These are phyloP conservation scores for Metschnikowia arizonensis DNA, from an alignment of 805 yeast genomes.

Conservation along the genomic window DNA sequence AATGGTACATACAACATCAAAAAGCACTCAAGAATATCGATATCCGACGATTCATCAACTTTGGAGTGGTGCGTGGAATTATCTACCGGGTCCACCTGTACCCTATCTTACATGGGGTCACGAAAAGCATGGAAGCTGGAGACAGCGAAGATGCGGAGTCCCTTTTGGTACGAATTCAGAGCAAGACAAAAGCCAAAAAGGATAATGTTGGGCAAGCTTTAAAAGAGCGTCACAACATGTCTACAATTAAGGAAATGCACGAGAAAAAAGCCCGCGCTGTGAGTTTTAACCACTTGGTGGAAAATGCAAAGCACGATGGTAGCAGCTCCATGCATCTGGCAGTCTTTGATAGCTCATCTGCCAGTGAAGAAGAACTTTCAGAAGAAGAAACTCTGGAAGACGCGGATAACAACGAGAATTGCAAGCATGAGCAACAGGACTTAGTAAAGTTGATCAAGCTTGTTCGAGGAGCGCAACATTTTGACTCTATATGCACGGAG, in stretches of 20 bases:
- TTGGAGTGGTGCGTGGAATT: constrained; percentile 79
- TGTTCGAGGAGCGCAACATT: constrained; percentile 48
- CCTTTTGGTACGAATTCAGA: constrained; percentile 12
- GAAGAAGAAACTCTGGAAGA: constrained; percentile 4
- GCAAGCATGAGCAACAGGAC: constrained; percentile 20
- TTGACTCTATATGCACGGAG: constrained; percentile 70
- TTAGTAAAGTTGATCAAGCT: constrained; percentile 39
- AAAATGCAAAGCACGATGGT: constrained; percentile 6
- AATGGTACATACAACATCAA: constrained; percentile 74
- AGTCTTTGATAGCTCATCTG: constrained; percentile 15
- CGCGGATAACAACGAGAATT: constrained; percentile 3
- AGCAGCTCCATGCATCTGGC: constrained; percentile 12
- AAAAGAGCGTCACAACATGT: constrained; percentile 3
- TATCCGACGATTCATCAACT: constrained; percentile 75
- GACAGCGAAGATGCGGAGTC: constrained; percentile 11
- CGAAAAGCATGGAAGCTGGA: constrained; percentile 32
- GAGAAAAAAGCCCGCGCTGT: constrained; percentile 28
- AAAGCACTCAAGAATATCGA: constrained; percentile 63
- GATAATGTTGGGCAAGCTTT: background rate
- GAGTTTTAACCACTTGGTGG: constrained; percentile 30
- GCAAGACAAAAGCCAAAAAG: constrained; percentile 3
- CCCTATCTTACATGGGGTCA: constrained; percentile 52
- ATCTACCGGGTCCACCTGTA: constrained; percentile 77
- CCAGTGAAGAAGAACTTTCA: constrained; percentile 11
- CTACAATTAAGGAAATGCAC: constrained; percentile 13